phyloP scores from a whole-genome alignment of 768 basidiomycete species.

The Hericium coralloides region DNA sequence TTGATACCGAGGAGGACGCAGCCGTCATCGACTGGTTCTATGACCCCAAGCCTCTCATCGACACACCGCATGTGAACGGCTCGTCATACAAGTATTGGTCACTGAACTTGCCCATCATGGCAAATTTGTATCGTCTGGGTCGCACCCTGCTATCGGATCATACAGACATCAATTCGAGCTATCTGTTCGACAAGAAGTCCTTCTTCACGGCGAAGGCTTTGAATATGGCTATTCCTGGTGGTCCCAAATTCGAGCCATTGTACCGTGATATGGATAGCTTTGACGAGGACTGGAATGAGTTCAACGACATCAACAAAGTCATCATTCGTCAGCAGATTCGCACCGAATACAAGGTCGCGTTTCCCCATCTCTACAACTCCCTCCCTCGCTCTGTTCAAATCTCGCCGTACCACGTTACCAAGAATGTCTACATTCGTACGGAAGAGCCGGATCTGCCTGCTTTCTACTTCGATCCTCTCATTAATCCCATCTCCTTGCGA shows the following conservation, averaged over 20 bases:
- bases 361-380: constrained; percentile 98
- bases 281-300: constrained; percentile 99
- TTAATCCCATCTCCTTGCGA: constrained; percentile 94
- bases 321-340: constrained; percentile 98
- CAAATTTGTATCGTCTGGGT: constrained; percentile 92
- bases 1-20: constrained; percentile 85
- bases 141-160: constrained; percentile 90
- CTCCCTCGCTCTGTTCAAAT: constrained; percentile 91
- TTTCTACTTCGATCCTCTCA: constrained; percentile 98
- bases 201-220: constrained; percentile 98
- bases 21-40: constrained; percentile 98
- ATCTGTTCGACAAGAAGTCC: constrained; percentile 94
- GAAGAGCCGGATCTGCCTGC: constrained; percentile 99
- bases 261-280: constrained; percentile 96
- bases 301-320: constrained; percentile 99
- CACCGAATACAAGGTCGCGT: constrained; percentile 98
- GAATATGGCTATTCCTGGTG: constrained; percentile 95
- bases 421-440: constrained; percentile 98
- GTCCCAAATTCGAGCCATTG: constrained; percentile 96
- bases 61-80: constrained; percentile 87
- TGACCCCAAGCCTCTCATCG: constrained; percentile 89
- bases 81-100: constrained; percentile 91
- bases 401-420: constrained; percentile 85
- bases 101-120: constrained; percentile 89
- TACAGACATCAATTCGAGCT: constrained; percentile 82